Evolutionary conservation across 441 rosid genomes (phyloP).

Genomic region (Flueggea neowawraea): DNA sequence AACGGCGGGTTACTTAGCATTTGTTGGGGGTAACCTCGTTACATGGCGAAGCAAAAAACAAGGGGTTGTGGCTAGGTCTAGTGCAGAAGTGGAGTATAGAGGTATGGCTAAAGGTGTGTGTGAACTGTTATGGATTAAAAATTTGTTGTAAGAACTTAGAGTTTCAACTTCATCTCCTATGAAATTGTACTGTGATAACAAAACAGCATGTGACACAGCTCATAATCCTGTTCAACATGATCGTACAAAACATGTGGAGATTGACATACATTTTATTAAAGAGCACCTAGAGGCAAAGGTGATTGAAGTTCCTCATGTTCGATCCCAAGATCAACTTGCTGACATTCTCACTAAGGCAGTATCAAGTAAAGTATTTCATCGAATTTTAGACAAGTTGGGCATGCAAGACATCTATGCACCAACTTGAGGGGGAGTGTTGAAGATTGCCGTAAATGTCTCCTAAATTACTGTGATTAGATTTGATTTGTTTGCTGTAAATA

Average conservation of each 20-base stretch:
- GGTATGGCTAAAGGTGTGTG: not conserved
- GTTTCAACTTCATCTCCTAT: not conserved
- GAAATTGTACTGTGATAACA: slow-evolving; percentile 3
- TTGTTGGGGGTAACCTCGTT: not conserved
- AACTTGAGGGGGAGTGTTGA: too few relatives aligned
- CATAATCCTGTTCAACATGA: slow-evolving; percentile 8
- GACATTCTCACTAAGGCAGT: too few relatives aligned
- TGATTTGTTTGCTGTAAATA: too few relatives aligned
- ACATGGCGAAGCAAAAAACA: slow-evolving; percentile 7
- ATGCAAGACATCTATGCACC: too few relatives aligned
- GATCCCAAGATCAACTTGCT: too few relatives aligned
- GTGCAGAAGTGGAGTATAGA: slow-evolving; percentile 1
- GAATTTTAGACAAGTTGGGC: too few relatives aligned
- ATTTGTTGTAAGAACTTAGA: not conserved
- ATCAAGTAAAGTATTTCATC: too few relatives aligned
- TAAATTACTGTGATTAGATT: too few relatives aligned
- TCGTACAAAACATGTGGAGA: not conserved
- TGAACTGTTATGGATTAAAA: not conserved
- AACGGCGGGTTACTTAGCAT: not conserved
- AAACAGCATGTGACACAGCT: not conserved
- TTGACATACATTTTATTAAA: not conserved
- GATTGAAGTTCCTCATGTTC: not conserved
- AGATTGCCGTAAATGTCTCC: too few relatives aligned
- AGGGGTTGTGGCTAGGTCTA: not conserved
- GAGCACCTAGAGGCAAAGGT: not conserved